A percentile compares a stretch with the other conserved stretches of the same genome.
These are phyloP conservation scores for Pyrenula massariospora DNA, from an alignment of 495 filamentous ascomycete species.

Conservation along the genomic window DNA sequence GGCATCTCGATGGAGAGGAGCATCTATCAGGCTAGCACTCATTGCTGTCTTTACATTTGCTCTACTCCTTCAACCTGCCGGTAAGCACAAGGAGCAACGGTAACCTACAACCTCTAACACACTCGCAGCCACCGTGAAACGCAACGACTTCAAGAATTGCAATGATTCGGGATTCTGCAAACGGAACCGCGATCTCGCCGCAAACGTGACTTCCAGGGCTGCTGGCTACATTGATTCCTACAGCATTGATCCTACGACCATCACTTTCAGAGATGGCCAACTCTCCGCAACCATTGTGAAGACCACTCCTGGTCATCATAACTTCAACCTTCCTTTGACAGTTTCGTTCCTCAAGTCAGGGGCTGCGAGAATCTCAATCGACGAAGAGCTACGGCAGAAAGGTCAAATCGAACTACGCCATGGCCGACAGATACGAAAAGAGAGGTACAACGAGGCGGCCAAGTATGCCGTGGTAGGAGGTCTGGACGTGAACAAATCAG, in stretches of 20 bases:
- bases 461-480: slow-evolving; percentile 81
- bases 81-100: slow-evolving; percentile 20
- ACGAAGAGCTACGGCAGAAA: slow-evolving; percentile 81
- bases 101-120: slow-evolving; percentile 6
- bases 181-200: slow-evolving; percentile 82
- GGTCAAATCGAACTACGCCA: slow-evolving; percentile 82
- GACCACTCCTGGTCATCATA: slow-evolving; percentile 48
- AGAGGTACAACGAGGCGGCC: slow-evolving; percentile 84
- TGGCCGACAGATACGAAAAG: slow-evolving; percentile 73
- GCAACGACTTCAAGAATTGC: slow-evolving; percentile 94
- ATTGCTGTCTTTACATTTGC: slow-evolving; percentile 29
- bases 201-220: slow-evolving; percentile 51
- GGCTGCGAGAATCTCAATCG: slow-evolving; percentile 71
- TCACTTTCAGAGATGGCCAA: slow-evolving; percentile 68
- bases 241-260: slow-evolving; percentile 54
- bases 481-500: slow-evolving; percentile 52
- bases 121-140: slow-evolving; percentile 66
- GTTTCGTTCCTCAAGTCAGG: slow-evolving; percentile 85
- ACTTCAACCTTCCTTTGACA: slow-evolving; percentile 67
- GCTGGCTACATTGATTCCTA: slow-evolving; percentile 74
- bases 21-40: slow-evolving; percentile 32
- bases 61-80: slow-evolving; percentile 33
- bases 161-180: slow-evolving; percentile 91
- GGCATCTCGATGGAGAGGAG: too few relatives aligned
- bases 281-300: slow-evolving; percentile 73